Evolutionary conservation across 1,284 basidiomycete species (phyloP), one percentile per base, ranked within the genome.

Genomic region (Trichosporon sp.): DNA sequence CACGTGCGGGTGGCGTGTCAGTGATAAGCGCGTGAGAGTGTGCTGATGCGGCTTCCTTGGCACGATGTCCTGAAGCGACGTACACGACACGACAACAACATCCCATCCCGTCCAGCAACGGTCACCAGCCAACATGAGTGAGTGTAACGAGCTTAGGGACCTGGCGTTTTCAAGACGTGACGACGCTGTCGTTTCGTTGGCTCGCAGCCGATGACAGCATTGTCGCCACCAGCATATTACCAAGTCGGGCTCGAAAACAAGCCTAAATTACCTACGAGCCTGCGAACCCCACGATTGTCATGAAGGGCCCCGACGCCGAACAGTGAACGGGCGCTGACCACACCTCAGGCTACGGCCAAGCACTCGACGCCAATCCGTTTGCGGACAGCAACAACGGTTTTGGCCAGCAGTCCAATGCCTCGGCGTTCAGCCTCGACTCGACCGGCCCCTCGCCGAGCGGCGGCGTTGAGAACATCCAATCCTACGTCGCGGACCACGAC

Each of bases 281-380:
- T 15, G 23, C 27, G 13, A 27, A 32, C 29, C 56, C 56, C 56
- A 60, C 29, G 56, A 60, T 15, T 18, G 25, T 31, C 25, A 58
- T 58, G 53, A 58, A 27, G 56, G 29, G 29, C 11, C 27, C 27
- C 23, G 27, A 31, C 56, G 13, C 27, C 15, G 15, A 27, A 12
- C 27, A 31, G 29, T 60, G 56, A 29, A 8, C 56, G n/a, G 18
- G 12, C 47, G 47, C 47, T 51, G 47, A 51, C 47, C 47, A 51
- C 23, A 23, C 44, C 60, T 15, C 62, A 63, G 62, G 62, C 42
- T 64, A 64, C 44, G 44, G 63, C 42, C 63, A 64, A 47, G 23
- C 38, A 25, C 63, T 44, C 31, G 77, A 78, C 65, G 74, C 77
- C 21, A 79, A 81, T 72, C 80, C 80, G 11, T 81, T 80, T 73